Base-by-base conservation (phyloP, 352 stramenopile species). In the Phytophthora boehmeriae region DNA sequence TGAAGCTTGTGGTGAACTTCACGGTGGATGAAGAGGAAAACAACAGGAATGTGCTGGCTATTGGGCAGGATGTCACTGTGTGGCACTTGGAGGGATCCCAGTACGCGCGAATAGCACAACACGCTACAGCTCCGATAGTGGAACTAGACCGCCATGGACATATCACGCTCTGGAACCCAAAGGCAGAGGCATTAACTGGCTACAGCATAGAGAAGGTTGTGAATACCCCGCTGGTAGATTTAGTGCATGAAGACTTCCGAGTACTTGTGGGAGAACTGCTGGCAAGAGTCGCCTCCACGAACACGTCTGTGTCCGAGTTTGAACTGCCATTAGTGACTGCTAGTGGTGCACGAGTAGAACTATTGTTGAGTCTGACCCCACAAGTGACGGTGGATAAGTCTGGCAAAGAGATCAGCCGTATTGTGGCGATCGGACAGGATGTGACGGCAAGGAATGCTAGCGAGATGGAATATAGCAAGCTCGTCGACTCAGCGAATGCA, bases 401-500 rank as follows among this genome's bases (percentile, higher is more conserved):
- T 16, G 63, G 50, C 5, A 43, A 51, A 14, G 68, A 36, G 11
- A 73, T 88, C 5, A 69, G 66, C 1, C 68, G 77, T 2, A 75
- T 93, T 36, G 78, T 93, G 5, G 85, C 77, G 5, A 88, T 93
- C 36, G 85, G 83, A 11, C 79, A 89, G 42, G 83, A 90, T 50
- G 68, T 92, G 35, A 88, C 80, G 0, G 71, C 85, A 42, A 66
- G 75, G 5, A 89, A 87, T 32, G 69, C 79, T 8, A 86, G 76
- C 48, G 82, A 90, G 44, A 80, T 83, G 54, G 80, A 93, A 59
- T 88, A 88, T 38, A 78, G 76, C 42, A 86, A 82, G 30, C 70
- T 95, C 1, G 77, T 95, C 52, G 80, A 95, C 47, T 78, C 78
- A 4, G 86, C 83, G 1, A 93, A 95, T 36, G 86, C 86, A 4